Evolutionary conservation across 106 monocot species (phyloP), one percentile per base, ranked within the genome.

Genomic region (Acorus calamus): DNA sequence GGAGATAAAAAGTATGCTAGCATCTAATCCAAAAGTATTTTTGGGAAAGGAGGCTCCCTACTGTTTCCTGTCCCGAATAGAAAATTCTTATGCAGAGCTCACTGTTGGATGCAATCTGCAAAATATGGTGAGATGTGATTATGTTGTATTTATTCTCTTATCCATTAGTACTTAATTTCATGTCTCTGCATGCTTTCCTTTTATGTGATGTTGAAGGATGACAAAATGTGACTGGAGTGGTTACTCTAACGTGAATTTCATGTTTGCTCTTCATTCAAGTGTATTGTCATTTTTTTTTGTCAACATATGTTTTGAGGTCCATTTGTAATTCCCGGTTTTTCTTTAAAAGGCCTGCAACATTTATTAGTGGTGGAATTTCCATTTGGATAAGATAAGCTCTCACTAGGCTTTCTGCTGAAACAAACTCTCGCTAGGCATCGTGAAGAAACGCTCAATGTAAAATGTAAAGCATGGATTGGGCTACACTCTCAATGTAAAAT

Each of bases 31-130:
- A 46, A 77, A 79, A 46, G 79, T 93, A 10, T 75, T 61, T 47
- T 63, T 77, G 49, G 93, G 70, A 11, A 76, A 72, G 54, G 93
- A 89, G 64, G 77, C 76, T 69, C 93, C 93, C 60, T 89, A 83
- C 55, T 93, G 93, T 66, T 93, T 76, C 69, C 85, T 93, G 49
- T 89, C 89, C 45, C 63, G 74, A 11, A 71, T 93, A 62, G 93
- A 93, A 69, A 75, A 54, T 78, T 80, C 80, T 14, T 81, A 69
- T 66, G 78, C 75, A 57, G 93, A 89, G 74, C 76, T 93, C 58
- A 89, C 93, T 47, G 61, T 93, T 59, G 86, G 93, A 58, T 93
- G 78, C 79, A 86, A 89, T 71, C 83, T 93, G 50, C 83, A 61
- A 64, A 73, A 64, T 12, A 93, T 89, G 85, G 93, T 89, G 53